Base-by-base conservation (phyloP, 1,284 basidiomycete genomes). In the Ganoderma lucidum region DNA sequence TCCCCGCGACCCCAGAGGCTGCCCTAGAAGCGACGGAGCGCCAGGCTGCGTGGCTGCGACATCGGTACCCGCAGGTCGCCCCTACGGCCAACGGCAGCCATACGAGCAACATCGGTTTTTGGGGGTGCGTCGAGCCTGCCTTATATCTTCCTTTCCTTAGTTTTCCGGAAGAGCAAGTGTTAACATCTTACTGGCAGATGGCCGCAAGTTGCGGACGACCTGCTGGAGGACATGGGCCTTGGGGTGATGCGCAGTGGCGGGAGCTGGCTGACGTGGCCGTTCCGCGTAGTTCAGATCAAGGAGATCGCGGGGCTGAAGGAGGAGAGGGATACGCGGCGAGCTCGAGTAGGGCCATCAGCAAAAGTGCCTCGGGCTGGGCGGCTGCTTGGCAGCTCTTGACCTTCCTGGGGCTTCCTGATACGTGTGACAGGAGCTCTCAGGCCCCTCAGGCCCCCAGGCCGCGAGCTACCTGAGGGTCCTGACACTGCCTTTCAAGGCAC, bases 221-320 rank as follows among this genome's bases (percentile, higher is more conserved):
- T 91, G 1, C 76, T 90, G 58, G 85, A 86, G 9, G 90, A 91
- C 67, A 88, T 91, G 86, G 80, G 81, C 10, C 73, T 90, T 15
- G 81, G 71, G 1, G 84, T 71, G 39, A 78, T 83, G 79, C 79
- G 89, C 5, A 88, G 86, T 59, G 88, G 89, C 2, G 87, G 89
- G 15, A 88, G 84, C 69, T 88, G 86, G 85, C 74, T 88, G 10
- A 89, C 85, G 14, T 90, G 89, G 88, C 81, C 85, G 0, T 88
- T 91, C 81, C 85, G 84, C 70, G 80, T 83, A 10, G 82, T 89
- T 39, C 81, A 84, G 32, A 48, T 84, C 19, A 75, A 80, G 2
- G 88, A 90, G 73, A 80, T 90, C 19, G 76, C 77, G 4, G 79
- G 75, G 9, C 76, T 90, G n/a, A 74, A 77, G 10, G 81, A 85